Evolutionary conservation across 257 asterid genomes (phyloP), one percentile per base, ranked within the genome.

Genomic region (Echium plantagineum): DNA sequence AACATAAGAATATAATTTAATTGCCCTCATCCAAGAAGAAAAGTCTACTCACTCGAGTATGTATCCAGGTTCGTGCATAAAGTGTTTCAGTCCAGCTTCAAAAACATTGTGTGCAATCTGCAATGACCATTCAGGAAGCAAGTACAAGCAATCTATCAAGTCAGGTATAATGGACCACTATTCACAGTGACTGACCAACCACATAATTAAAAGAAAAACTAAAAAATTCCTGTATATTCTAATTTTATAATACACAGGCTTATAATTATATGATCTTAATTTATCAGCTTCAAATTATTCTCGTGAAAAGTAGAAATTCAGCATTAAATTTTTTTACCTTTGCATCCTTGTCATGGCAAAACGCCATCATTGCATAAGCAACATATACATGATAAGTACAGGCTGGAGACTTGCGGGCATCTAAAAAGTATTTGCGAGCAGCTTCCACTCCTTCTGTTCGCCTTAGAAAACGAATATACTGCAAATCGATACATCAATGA

Each of bases 381-480:
- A 93, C 95, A 77, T 79, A 93, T 38, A 93, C 90, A 78, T 93
- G 98, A 83, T 89, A 93, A 54, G 91, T 89, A 88, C 98, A 93
- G 62, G 75, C 84, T 38, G 97, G 95, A 63, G 90, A 93, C 75
- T 93, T 89, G 48, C 89, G 89, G 57, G 97, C 93, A 72, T 93
- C 97, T 68, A 89, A 68, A 62, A 93, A 93, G 81, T 81, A 83
- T 73, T 77, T 89, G 53, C 96, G 97, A 69, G 98, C 95, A 57
- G 94, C 95, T 74, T 89, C 98, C 66, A 80, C 86, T 68, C 98
- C 98, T 77, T 93, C 98, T 13, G 89, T 93, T 77, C 98, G 82
- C 74, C 97, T 84, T 75, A 93, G 65, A 70, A 93, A 89, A 63
- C 97, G 86, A 64, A 89, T 77, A 64, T 76, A 93, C 98, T 89